Evolutionary conservation across 2,329 filamentous ascomycete genomes (phyloP).

Genomic region (Myriosclerotinia scirpicola): DNA sequence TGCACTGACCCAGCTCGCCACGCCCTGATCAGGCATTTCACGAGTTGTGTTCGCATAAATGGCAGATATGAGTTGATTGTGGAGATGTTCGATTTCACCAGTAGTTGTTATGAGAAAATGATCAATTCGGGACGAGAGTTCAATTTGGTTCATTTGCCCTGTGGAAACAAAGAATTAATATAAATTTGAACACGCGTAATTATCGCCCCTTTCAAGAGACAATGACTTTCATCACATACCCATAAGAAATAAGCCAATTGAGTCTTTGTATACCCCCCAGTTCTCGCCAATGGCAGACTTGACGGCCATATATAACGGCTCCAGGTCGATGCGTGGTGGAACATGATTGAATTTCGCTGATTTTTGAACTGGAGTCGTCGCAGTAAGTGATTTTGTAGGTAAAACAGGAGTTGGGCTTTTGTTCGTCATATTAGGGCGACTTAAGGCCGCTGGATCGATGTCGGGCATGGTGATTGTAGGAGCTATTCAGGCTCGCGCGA

Average conservation of each 20-base stretch:
- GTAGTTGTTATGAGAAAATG: slow-evolving; percentile 55
- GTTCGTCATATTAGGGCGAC: slow-evolving; percentile 52
- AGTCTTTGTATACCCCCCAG: slow-evolving; percentile 65
- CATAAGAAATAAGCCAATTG: slow-evolving; percentile 61
- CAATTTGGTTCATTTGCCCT: slow-evolving; percentile 64
- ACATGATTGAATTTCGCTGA: slow-evolving; percentile 61
- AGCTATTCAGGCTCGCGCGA: slow-evolving; percentile 28
- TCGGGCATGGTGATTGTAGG: slow-evolving; percentile 56
- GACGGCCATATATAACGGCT: slow-evolving; percentile 62
- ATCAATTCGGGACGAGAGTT: slow-evolving; percentile 60
- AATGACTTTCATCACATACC: slow-evolving; percentile 46
- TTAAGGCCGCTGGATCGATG: slow-evolving; percentile 70
- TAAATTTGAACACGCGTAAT: slow-evolving; percentile 9
- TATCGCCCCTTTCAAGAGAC: slow-evolving; percentile 6
- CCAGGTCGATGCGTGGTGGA: slow-evolving; percentile 65
- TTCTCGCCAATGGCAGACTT: slow-evolving; percentile 62
- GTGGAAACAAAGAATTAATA: slow-evolving; percentile 38
- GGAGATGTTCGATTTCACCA: slow-evolving; percentile 60
- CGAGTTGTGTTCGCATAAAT: slow-evolving; percentile 69
- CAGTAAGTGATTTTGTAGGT: slow-evolving; percentile 58
- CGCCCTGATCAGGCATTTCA: slow-evolving; percentile 66
- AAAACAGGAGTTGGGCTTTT: slow-evolving; percentile 60
- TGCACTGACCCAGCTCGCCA: slow-evolving; percentile 70
- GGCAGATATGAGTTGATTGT: slow-evolving; percentile 66
- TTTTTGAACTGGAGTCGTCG: slow-evolving; percentile 49